A percentile compares a stretch with the other conserved stretches of the same genome.
Evolutionary conservation across 371 early-diverging fungal species (phyloP).

Genomic region (Mucor plumbeus): DNA sequence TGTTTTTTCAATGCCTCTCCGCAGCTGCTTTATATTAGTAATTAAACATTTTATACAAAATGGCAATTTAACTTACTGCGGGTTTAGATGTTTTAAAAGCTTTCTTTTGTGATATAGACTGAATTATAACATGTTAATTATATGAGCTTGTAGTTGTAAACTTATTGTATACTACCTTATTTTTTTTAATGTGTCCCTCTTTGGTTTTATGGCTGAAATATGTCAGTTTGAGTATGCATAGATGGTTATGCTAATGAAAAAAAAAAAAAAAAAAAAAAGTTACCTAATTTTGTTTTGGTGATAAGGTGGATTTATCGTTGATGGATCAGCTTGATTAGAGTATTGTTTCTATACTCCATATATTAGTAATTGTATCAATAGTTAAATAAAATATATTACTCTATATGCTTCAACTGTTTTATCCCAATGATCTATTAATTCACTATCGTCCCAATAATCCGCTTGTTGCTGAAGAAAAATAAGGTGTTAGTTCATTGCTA

Average conservation of each 20-base stretch:
- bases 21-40: background rate
- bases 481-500: background rate
- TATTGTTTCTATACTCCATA: background rate
- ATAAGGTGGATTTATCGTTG: conserved; percentile 1
- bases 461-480: conserved; percentile 12
- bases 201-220: background rate
- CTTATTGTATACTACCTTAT: background rate
- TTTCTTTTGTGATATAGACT: conserved; percentile 3
- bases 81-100: background rate
- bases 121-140: background rate
- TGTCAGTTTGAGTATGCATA: background rate
- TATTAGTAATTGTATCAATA: background rate
- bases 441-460: conserved; percentile 35
- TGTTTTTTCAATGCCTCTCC: background rate
- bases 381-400: conserved; percentile 11
- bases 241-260: background rate
- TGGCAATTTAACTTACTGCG: background rate
- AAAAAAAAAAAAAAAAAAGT: background rate
- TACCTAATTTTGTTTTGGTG: conserved; percentile 8
- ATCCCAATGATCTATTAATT: conserved; percentile 39
- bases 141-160: background rate
- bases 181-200: conserved; percentile 1
- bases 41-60: background rate
- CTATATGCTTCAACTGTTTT: conserved; percentile 25
- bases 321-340: background rate